These are phyloP conservation scores for Cladosporium sp. DNA, from an alignment of 2,329 filamentous ascomycete genomes.

Conservation along the genomic window DNA sequence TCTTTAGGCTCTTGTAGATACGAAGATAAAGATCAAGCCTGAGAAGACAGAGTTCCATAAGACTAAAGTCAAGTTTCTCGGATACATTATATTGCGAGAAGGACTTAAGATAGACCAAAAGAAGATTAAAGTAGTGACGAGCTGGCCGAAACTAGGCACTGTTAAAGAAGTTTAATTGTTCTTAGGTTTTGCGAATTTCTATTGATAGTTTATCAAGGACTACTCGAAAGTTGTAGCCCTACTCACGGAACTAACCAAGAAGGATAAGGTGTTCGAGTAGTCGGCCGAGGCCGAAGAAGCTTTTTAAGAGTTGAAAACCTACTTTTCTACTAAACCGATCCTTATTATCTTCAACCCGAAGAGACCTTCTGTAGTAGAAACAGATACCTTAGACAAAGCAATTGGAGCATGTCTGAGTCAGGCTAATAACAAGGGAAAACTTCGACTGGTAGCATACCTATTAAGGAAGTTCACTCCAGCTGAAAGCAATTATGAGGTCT, in stretches of 20 bases:
- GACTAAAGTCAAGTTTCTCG: constrained; percentile 32
- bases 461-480: constrained; percentile 21
- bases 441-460: constrained; percentile 23
- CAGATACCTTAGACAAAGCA: neutral
- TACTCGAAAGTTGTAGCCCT: neutral
- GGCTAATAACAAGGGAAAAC: constrained; percentile 5
- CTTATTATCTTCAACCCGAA: neutral
- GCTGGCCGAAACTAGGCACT: neutral
- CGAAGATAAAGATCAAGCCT: constrained; percentile 20
- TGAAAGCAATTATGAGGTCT: constrained; percentile 20
- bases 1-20: neutral
- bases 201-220: neutral
- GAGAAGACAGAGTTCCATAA: constrained; percentile 34
- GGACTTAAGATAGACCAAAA: constrained; percentile 25
- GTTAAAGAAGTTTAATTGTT: neutral
- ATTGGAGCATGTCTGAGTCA: constrained; percentile 17
- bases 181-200: constrained; percentile 10
- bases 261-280: neutral
- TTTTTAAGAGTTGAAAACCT: neutral
- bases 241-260: neutral
- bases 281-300: neutral
- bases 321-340: neutral
- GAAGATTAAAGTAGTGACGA: neutral
- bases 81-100: constrained; percentile 28
- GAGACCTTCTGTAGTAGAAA: neutral